Evolutionary conservation across 2,329 filamentous ascomycete species (phyloP).

Genomic region (Botrytis byssoidea): DNA sequence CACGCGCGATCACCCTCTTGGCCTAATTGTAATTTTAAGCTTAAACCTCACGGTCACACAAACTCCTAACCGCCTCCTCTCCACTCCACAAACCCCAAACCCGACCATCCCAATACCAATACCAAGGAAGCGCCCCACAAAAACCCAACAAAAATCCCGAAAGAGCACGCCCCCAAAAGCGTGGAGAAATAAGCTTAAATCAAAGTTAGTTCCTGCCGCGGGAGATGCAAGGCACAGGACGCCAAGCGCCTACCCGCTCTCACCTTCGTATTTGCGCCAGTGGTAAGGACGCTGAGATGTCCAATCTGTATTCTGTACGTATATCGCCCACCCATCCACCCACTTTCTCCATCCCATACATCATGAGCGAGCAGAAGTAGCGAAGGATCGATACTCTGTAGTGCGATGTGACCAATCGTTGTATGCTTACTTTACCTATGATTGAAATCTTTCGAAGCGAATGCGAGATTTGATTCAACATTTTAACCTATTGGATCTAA

Average conservation of each 20-base stretch:
- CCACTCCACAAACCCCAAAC: background rate
- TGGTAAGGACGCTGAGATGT: background rate
- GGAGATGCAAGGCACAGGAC: background rate
- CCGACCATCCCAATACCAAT: no score
- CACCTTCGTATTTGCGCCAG: background rate
- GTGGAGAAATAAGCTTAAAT: background rate
- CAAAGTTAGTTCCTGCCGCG: background rate
- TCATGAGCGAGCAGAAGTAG: background rate
- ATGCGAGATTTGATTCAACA: no score
- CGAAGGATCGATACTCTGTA: no score
- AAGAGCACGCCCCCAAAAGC: fast-evolving
- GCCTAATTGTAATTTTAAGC: background rate
- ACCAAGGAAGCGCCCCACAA: no score
- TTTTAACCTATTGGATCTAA: no score
- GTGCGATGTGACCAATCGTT: background rate
- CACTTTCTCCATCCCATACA: background rate
- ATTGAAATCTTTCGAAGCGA: no score
- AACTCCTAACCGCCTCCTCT: background rate
- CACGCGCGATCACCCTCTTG: background rate
- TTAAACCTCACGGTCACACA: background rate
- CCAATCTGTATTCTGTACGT: background rate
- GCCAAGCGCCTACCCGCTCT: background rate
- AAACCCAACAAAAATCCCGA: background rate
- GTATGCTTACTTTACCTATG: no score
- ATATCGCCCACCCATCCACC: no score